Conservation (phyloP, 352 stramenopile species). For the Phytophthora uliginosa region DNA sequence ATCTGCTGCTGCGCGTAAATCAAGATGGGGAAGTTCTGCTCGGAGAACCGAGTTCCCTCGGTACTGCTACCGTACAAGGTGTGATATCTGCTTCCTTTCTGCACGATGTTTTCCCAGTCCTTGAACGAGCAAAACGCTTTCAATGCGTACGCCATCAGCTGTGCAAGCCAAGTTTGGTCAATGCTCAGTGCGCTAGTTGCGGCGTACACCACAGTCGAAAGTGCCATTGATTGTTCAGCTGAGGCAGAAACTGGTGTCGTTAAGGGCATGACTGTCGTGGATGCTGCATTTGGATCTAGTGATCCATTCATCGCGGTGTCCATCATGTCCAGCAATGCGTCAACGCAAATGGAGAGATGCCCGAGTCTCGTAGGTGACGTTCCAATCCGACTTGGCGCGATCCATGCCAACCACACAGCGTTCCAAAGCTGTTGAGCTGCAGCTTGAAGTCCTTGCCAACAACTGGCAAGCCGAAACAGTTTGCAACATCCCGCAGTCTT, state of each 20-base stretch:
- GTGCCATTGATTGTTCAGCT: constrained; percentile 27
- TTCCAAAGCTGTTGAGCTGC: constrained; percentile 68
- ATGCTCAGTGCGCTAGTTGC: constrained; percentile 43
- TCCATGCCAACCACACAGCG: constrained; percentile 61
- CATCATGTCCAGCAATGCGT: constrained; percentile 71
- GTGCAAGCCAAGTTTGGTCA: constrained; percentile 62
- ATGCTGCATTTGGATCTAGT: constrained; percentile 7
- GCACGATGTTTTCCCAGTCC: constrained; percentile 70
- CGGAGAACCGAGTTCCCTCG: constrained; percentile 61
- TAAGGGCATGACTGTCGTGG: neutral
- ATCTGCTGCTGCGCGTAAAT: constrained; percentile 76
- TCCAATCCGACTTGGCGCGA: constrained; percentile 48
- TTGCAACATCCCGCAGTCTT: constrained; percentile 55
- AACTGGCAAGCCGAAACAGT: constrained; percentile 52
- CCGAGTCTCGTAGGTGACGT: constrained; percentile 21
- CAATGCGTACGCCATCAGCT: constrained; percentile 52
- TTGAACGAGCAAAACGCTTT: constrained; percentile 41
- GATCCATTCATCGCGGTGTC: constrained; percentile 32
- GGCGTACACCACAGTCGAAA: constrained; percentile 49
- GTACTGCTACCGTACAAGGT: constrained; percentile 38
- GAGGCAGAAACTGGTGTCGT: neutral
- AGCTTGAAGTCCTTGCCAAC: constrained; percentile 71
- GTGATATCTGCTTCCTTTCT: constrained; percentile 65
- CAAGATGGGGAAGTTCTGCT: constrained; percentile 65
- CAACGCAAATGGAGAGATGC: constrained; percentile 40